Percentiles rank a stretch among this genome's conserved stretches.
phyloP scores from a whole-genome alignment of 306 rosid species.

The Fragaria ananassa region DNA sequence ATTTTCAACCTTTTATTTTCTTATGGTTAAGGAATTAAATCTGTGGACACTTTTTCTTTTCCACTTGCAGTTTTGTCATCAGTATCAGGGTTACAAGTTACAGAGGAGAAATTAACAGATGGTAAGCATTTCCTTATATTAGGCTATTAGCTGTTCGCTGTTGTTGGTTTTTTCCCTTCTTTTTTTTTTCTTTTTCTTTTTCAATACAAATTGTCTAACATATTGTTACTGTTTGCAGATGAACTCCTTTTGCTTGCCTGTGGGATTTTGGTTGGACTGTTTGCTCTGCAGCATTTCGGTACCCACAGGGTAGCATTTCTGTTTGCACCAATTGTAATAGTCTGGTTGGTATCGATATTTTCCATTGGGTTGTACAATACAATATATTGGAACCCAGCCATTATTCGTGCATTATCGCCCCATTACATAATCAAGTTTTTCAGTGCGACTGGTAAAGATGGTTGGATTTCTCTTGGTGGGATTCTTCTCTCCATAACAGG shows the following conservation, averaged over 20 bases:
- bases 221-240: slow-evolving; percentile 38
- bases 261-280: slow-evolving; percentile 74
- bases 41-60: slow-evolving; percentile 2
- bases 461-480: slow-evolving; percentile 91
- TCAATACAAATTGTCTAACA: neutral
- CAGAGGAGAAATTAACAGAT: slow-evolving; percentile 49
- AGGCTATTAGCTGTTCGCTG: neutral
- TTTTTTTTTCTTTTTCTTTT: neutral
- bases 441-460: slow-evolving; percentile 62
- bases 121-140: slow-evolving; percentile 37
- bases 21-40: slow-evolving; percentile 9
- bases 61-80: slow-evolving; percentile 69
- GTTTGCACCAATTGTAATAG: slow-evolving; percentile 69
- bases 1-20: neutral
- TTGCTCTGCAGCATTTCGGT: slow-evolving; percentile 89
- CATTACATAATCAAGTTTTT: slow-evolving; percentile 69
- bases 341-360: slow-evolving; percentile 77
- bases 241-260: slow-evolving; percentile 73
- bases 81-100: slow-evolving; percentile 69
- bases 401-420: slow-evolving; percentile 63
- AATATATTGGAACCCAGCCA: slow-evolving; percentile 65
- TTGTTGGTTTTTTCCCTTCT: neutral
- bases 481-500: slow-evolving; percentile 80
- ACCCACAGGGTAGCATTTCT: slow-evolving; percentile 78
- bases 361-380: slow-evolving; percentile 71